Percentiles rank a stretch among this genome's conserved stretches.
Conservation (phyloP, 768 basidiomycete genomes). For the Boletus sp. region DNA sequence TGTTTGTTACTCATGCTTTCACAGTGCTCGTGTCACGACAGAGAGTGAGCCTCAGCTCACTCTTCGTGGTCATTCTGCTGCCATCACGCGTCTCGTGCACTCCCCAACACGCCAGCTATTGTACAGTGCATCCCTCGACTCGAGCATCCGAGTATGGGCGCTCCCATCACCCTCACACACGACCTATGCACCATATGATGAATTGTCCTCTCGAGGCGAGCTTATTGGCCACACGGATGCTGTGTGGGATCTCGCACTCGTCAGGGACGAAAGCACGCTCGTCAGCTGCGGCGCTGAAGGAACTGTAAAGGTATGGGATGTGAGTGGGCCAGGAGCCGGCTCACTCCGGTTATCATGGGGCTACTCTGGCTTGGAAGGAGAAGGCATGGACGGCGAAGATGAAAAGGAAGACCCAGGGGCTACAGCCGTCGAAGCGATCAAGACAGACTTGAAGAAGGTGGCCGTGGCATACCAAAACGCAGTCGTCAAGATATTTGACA, state of each 20-base stretch:
- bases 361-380: conserved; percentile 62
- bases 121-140: conserved; percentile 92
- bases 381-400: conserved; percentile 35
- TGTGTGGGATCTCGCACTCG: conserved; percentile 91
- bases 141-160: conserved; percentile 90
- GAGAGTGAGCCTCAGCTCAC: conserved; percentile 94
- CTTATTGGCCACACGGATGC: conserved; percentile 94
- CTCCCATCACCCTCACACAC: conserved; percentile 75
- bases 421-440: conserved; percentile 81
- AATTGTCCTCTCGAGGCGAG: conserved; percentile 70
- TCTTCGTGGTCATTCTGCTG: conserved; percentile 87
- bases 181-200: conserved; percentile 90
- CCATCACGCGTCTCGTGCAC: conserved; percentile 83
- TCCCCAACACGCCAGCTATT: conserved; percentile 73
- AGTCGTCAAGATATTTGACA: conserved; percentile 86
- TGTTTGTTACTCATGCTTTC: conserved; percentile 6
- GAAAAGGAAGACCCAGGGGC: conserved; percentile 61
- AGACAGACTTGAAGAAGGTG: conserved; percentile 79
- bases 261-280: conserved; percentile 78
- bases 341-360: conserved; percentile 78
- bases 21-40: conserved; percentile 66
- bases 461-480: conserved; percentile 91
- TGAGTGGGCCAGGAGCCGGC: conserved; percentile 58
- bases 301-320: conserved; percentile 91
- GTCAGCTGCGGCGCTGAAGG: conserved; percentile 93